Conservation (phyloP, 192 early-diverging fungal genomes). For the Coemansia aciculifera region DNA sequence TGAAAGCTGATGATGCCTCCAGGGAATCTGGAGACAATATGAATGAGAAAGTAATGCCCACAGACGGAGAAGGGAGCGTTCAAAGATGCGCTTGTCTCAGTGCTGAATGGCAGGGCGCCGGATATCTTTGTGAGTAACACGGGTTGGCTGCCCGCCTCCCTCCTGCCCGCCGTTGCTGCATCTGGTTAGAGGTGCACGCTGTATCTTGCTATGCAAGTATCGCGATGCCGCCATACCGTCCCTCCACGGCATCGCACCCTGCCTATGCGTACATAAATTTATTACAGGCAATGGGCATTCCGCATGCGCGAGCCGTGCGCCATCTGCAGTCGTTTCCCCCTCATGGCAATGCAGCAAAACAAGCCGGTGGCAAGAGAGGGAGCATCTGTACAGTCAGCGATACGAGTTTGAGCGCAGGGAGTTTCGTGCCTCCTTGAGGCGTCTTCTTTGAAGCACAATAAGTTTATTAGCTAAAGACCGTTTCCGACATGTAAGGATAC, state of each 20-base stretch:
- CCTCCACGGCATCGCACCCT: slow-evolving; percentile 5
- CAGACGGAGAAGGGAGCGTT: not conserved
- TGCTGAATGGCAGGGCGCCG: not conserved
- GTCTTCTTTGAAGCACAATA: slow-evolving; percentile 7
- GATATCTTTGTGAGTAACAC: slow-evolving; percentile 1
- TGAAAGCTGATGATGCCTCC: not conserved
- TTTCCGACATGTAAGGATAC: not conserved
- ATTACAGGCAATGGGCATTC: slow-evolving; percentile 9
- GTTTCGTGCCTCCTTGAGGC: not conserved
- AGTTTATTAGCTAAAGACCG: not conserved
- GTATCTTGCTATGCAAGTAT: not conserved
- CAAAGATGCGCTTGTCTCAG: not conserved
- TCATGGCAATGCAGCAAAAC: not conserved
- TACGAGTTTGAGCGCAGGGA: not conserved
- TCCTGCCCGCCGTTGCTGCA: not conserved
- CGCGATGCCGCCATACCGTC: not conserved
- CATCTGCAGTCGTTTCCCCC: slow-evolving; percentile 6
- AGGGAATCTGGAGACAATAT: not conserved
- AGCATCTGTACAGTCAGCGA: slow-evolving; percentile 11
- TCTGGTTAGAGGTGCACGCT: slow-evolving; percentile 2
- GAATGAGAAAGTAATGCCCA: not conserved
- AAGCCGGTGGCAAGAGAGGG: not conserved
- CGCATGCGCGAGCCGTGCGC: slow-evolving; percentile 10
- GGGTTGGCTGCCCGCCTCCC: not conserved
- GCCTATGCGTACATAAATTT: slow-evolving; percentile 11